phyloP scores from a whole-genome alignment of 345 rosid genomes.

The Pistacia vera region DNA sequence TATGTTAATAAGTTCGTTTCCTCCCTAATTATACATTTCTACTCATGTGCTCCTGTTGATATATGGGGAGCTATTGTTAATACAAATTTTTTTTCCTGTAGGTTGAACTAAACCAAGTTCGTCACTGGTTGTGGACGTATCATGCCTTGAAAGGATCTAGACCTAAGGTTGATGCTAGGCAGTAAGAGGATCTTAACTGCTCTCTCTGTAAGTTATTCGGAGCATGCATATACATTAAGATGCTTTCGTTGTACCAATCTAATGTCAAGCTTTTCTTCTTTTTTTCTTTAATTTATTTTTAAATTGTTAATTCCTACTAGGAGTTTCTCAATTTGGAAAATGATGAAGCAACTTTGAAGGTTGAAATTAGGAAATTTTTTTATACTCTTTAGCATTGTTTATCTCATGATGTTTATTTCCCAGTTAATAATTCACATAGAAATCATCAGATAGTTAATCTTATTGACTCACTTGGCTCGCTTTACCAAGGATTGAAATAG shows the following conservation, averaged over 20 bases:
- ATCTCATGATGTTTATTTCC: background rate
- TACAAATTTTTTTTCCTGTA: conserved; percentile 23
- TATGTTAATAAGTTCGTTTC: no score
- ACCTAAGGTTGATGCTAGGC: conserved; percentile 62
- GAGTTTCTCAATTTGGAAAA: background rate
- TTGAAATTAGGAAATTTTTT: background rate
- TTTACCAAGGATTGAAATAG: no score
- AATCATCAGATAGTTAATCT: background rate
- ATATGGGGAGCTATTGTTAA: conserved; percentile 7
- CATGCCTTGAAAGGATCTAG: conserved; percentile 64
- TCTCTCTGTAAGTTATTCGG: conserved; percentile 45
- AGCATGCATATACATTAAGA: background rate
- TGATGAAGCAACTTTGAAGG: background rate
- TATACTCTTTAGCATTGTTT: background rate
- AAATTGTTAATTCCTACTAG: no score
- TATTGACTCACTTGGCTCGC: no score
- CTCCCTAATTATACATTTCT: no score
- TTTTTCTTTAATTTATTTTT: background rate
- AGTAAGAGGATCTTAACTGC: conserved; percentile 42
- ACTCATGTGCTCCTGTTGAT: background rate
- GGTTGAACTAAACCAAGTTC: conserved; percentile 47
- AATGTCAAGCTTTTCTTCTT: background rate
- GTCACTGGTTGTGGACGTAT: conserved; percentile 56
- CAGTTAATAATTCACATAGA: background rate
- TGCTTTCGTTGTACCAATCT: background rate